Evolutionary conservation across 2,329 filamentous ascomycete species (phyloP).

Genomic region (Pestalotiopsis sp.): DNA sequence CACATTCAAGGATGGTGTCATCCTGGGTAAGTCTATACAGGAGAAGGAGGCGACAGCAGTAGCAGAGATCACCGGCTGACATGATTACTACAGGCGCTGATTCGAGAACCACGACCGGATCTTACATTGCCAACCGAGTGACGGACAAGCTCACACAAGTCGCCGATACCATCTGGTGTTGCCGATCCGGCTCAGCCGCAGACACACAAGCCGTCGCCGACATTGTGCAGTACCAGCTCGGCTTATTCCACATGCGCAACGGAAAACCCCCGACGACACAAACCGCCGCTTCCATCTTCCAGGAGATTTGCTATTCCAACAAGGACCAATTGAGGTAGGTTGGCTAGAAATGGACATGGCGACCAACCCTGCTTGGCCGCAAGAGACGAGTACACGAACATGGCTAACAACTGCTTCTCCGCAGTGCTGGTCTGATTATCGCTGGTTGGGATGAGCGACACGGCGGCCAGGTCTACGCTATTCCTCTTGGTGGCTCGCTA

Average conservation of each 20-base stretch:
- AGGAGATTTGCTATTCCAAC: constrained; percentile 97
- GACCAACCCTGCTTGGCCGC: not conserved
- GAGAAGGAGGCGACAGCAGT: not conserved
- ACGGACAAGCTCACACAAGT: constrained; percentile 99
- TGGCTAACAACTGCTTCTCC: not conserved
- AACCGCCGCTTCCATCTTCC: constrained; percentile 93
- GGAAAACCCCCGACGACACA: constrained; percentile 90
- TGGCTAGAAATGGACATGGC: not conserved
- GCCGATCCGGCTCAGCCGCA: constrained; percentile 93
- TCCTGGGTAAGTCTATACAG: constrained; percentile 64
- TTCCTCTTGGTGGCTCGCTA: constrained; percentile 92
- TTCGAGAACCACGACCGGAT: constrained; percentile 94
- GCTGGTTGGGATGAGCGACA: constrained; percentile 96
- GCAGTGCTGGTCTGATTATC: constrained; percentile 93
- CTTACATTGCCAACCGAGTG: constrained; percentile 98
- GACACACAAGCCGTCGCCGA: constrained; percentile 98
- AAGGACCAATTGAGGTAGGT: constrained; percentile 87
- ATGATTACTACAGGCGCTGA: constrained; percentile 69
- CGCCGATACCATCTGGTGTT: constrained; percentile 99
- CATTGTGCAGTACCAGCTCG: constrained; percentile 95
- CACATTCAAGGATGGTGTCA: constrained; percentile 98
- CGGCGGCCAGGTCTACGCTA: constrained; percentile 96
- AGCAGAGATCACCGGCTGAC: not conserved
- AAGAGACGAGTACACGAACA: not conserved
- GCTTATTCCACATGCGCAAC: constrained; percentile 88